Evolutionary conservation across 108 stramenopile genomes (phyloP).

Genomic region (Phaeodactylum tricornutum): DNA sequence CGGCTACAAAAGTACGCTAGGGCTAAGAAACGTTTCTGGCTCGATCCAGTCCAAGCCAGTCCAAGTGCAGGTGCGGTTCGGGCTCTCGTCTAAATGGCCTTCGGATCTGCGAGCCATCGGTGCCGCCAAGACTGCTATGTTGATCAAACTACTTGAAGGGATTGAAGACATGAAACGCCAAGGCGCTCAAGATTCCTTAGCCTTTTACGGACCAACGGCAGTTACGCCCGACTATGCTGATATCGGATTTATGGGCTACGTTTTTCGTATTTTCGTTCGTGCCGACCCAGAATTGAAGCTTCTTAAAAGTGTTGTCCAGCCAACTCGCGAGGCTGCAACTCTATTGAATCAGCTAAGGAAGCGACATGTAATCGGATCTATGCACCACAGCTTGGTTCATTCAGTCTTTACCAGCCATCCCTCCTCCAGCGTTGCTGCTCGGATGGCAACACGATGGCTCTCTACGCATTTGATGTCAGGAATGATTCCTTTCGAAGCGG

Average conservation of each 20-base stretch:
- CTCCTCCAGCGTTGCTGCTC: constrained; percentile 54
- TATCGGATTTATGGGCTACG: constrained; percentile 66
- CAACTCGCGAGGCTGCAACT: constrained; percentile 38
- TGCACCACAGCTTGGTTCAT: constrained; percentile 76
- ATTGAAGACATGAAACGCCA: constrained; percentile 54
- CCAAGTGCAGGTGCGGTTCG: constrained; percentile 66
- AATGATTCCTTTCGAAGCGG: constrained; percentile 49
- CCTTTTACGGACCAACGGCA: constrained; percentile 17
- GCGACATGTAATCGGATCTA: constrained; percentile 48
- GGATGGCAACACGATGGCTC: constrained; percentile 65
- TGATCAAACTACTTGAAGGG: constrained; percentile 63
- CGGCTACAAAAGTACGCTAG: constrained; percentile 20
- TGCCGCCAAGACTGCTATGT: constrained; percentile 84
- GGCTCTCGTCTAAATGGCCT: constrained; percentile 75
- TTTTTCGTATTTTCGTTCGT: constrained; percentile 63
- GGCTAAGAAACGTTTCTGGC: constrained; percentile 39
- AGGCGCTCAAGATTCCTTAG: background rate
- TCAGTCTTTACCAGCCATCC: constrained; percentile 68
- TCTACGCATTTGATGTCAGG: constrained; percentile 73
- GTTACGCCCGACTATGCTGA: constrained; percentile 53
- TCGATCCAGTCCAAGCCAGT: constrained; percentile 46
- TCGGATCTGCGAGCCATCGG: constrained; percentile 72
- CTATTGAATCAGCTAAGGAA: constrained; percentile 35
- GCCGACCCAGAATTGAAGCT: constrained; percentile 75
- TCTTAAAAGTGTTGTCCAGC: constrained; percentile 36